Evolutionary conservation across 208 protist genomes (phyloP), one percentile per base, ranked within the genome.

Genomic region (Trypanosoma conorhini): DNA sequence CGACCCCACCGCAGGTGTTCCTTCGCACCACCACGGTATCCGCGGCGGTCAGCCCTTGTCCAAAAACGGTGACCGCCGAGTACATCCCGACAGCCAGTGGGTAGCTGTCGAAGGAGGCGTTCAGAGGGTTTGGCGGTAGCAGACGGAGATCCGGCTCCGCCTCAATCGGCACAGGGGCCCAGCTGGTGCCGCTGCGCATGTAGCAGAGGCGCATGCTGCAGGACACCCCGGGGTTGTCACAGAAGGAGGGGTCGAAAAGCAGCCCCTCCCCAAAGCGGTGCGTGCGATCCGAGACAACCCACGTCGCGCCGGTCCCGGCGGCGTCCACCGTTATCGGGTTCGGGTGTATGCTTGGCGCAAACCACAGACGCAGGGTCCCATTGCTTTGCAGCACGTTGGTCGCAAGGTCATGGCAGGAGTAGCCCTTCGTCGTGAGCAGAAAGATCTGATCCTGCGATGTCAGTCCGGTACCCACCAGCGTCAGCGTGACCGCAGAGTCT

Each of bases 201-300:
- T 97, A 97, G 75, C 92, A 97, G 62, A 97, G 75, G 79, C 92
- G 76, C 86, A 97, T 76, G 44, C 28, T 69, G 66, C 92, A 97
- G 21, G 65, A 79, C 24, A 71, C 61, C 26, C 77, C 72, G 3
- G 74, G 64, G 26, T 35, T 70, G n/a, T 77, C 75, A 77, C 92
- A 97, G 21, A 94, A 73, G 19, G 17, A 58, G 22, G 57, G 69
- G 65, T 91, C 79, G 54, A 35, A 62, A 21, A 97, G 63, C 55
- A 97, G 59, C 4, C 79, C 92, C 15, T 38, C 72, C 28, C 76
- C 81, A 63, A 97, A 97, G 61, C 87, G 85, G 42, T 85, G 83
- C 21, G 42, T 51, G 15, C 76, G 51, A 67, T 85, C 85, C 24
- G 88, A 94, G 28, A 78, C 86, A 15, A 92, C 67, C 89, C 92